Evolutionary conservation across 2,329 filamentous ascomycete species (phyloP), one percentile per base, ranked within the genome.

Genomic region (Mycocentrospora acerina): DNA sequence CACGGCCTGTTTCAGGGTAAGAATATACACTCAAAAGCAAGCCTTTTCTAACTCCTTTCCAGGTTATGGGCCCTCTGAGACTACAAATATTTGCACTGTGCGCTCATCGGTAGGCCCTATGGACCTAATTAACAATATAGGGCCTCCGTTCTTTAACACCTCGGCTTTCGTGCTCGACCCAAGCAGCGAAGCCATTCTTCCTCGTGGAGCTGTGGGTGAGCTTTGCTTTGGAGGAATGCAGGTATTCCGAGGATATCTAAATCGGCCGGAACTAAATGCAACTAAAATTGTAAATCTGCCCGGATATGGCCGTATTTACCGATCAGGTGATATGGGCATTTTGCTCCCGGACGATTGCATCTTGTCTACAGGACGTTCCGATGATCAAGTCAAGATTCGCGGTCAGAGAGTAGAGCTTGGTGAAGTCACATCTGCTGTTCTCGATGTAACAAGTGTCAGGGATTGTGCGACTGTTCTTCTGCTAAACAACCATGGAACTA

Each of bases 151-250:
- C 18, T 69, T 75, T 8, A 95, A 91, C 44, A 94, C 87, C 0
- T 93, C 88, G 0, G 77, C 80, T 0, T 81, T 89, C 42, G 80
- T 94, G 2, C 74, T 82, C 4, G 64, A 76, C 0, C 58, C 60
- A 4, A 35, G 34, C 0, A 59, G 46, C 13, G 37, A 59, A 9
- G 32, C 38, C 3, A 56, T 81, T 1, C 69, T 90, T 0, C 88
- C 88, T 0, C 62, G 79, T 6, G 88, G 89, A 3, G 85, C 81
- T 46, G 72, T 88, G 12, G 90, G 90, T 9, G 90, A 95, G 62
- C 74, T 95, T 6, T 94, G 87, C 57, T 93, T 95, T 62, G 89
- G 88, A 11, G 90, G 90, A 9, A 80, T 87, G 32, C 90, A 95
- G 66, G 81, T 95, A 4, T 80, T 75, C 28, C 74, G 77, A 26